Percentiles rank a stretch among this genome's conserved stretches.
These are phyloP conservation scores for Isoetes taiwanensis DNA, from an alignment of 75 land plant species.

Conservation along the genomic window DNA sequence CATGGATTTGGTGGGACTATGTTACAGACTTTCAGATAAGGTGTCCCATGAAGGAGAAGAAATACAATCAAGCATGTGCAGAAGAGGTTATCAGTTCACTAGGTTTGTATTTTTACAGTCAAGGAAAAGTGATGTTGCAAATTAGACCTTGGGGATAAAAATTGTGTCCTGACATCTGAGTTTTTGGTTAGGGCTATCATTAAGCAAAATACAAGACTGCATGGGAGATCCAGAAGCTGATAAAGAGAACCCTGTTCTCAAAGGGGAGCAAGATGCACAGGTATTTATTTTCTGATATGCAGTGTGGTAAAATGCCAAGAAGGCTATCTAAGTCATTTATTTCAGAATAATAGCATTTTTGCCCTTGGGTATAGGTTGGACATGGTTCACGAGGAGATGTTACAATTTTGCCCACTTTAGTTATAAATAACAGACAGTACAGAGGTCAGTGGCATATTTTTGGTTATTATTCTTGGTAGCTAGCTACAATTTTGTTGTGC, in stretches of 20 bases:
- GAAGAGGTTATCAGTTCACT: slow-evolving; percentile 41
- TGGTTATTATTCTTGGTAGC: background rate
- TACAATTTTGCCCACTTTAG: slow-evolving; percentile 51
- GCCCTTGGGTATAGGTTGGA: slow-evolving; percentile 27
- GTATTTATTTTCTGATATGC: slow-evolving; percentile 9
- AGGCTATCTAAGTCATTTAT: too few relatives aligned
- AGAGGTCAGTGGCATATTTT: slow-evolving; percentile 28
- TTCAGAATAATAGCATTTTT: background rate
- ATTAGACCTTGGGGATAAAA: background rate
- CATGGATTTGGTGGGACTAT: slow-evolving; percentile 74
- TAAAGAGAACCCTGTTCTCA: slow-evolving; percentile 33
- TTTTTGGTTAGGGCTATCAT: slow-evolving; percentile 20
- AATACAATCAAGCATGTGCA: slow-evolving; percentile 43
- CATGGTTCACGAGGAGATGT: slow-evolving; percentile 47
- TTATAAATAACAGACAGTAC: slow-evolving; percentile 52
- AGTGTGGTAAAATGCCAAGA: background rate
- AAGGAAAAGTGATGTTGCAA: background rate
- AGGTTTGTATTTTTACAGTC: slow-evolving; percentile 6
- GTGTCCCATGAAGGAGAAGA: slow-evolving; percentile 62
- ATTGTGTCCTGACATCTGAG: background rate
- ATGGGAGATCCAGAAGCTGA: slow-evolving; percentile 61
- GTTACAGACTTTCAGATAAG: slow-evolving; percentile 60
- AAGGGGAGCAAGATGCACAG: slow-evolving; percentile 49
- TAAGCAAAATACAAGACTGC: slow-evolving; percentile 29
- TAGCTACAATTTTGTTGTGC: too few relatives aligned